A percentile compares a stretch with the other conserved stretches of the same genome.
phyloP scores from a whole-genome alignment of 2,329 filamentous ascomycete species.

The Grosmannia clavigera region DNA sequence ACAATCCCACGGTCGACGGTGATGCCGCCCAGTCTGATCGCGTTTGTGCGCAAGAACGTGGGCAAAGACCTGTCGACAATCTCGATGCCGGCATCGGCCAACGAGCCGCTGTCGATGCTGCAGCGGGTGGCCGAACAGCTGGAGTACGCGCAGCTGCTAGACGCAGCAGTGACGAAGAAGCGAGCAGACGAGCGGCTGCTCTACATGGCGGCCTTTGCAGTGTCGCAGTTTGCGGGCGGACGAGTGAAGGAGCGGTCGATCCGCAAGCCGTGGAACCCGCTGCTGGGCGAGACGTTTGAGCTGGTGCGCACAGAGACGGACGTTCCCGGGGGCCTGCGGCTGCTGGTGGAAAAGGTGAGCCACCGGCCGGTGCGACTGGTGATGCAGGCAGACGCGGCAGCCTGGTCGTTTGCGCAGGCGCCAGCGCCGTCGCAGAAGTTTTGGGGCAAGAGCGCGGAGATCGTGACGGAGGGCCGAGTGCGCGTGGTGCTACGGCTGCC shows the following conservation, averaged over 20 bases:
- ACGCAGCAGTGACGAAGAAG: conserved; percentile 54
- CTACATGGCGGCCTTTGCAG: conserved; percentile 79
- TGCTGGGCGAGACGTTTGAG: conserved; percentile 93
- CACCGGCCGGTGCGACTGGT: conserved; percentile 88
- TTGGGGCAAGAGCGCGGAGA: conserved; percentile 93
- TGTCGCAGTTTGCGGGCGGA: conserved; percentile 71
- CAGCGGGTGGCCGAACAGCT: conserved; percentile 84
- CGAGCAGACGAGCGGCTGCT: conserved; percentile 58
- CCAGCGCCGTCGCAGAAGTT: conserved; percentile 91
- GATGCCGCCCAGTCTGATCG: conserved; percentile 79
- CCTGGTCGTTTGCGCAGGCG: conserved; percentile 80
- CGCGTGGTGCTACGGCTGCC: conserved; percentile 57
- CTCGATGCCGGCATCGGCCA: conserved; percentile 93
- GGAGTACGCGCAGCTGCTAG: conserved; percentile 79
- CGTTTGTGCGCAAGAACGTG: conserved; percentile 91
- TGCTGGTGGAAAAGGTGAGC: conserved; percentile 90
- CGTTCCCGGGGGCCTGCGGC: conserved; percentile 66
- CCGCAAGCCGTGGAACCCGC: conserved; percentile 93
- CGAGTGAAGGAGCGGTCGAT: conserved; percentile 83
- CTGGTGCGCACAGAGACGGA: conserved; percentile 74
- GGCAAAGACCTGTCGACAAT: conserved; percentile 96
- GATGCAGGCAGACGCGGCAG: conserved; percentile 76
- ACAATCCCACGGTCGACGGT: conserved; percentile 64
- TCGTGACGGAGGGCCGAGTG: conserved; percentile 82
- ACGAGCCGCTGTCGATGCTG: conserved; percentile 79